Evolutionary conservation across 1,139 yeast species (phyloP).

Genomic region (Blastobotrys elegans): DNA sequence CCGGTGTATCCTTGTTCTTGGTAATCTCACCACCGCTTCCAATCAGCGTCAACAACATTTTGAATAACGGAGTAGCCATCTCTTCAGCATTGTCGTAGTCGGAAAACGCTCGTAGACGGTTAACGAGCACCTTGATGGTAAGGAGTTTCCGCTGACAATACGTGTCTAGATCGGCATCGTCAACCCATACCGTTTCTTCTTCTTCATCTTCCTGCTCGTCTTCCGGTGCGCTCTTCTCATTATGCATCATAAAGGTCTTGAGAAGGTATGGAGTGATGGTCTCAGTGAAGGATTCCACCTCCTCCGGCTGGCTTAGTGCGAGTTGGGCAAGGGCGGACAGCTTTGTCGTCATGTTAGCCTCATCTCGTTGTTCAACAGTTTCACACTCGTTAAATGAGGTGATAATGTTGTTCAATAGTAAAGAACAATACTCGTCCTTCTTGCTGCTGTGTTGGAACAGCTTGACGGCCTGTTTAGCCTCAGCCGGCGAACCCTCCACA

Average conservation of each 20-base stretch:
- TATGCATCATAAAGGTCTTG: constrained; percentile 54
- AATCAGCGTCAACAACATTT: constrained; percentile 54
- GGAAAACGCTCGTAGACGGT: constrained; percentile 49
- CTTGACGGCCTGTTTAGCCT: constrained; percentile 63
- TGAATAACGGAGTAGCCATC: constrained; percentile 59
- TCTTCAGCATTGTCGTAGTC: constrained; percentile 36
- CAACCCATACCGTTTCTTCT: constrained; percentile 27
- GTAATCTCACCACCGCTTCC: constrained; percentile 82
- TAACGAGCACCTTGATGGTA: constrained; percentile 57
- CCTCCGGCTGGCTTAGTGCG: constrained; percentile 46
- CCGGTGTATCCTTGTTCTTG: constrained; percentile 55
- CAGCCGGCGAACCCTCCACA: constrained; percentile 49
- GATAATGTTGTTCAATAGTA: constrained; percentile 37
- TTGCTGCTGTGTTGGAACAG: constrained; percentile 47
- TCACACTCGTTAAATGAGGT: constrained; percentile 35
- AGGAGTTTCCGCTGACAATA: constrained; percentile 39
- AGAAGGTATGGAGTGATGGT: constrained; percentile 59
- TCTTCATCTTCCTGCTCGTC: constrained; percentile 7
- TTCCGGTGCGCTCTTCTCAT: constrained; percentile 26
- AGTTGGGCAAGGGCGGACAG: constrained; percentile 60
- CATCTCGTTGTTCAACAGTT: constrained; percentile 14
- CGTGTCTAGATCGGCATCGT: constrained; percentile 33
- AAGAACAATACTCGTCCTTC: constrained; percentile 36
- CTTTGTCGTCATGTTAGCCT: constrained; percentile 47
- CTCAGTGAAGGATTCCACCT: constrained; percentile 50